Base-by-base conservation (phyloP, 2,329 filamentous ascomycete genomes). In the Alternaria conjuncta region DNA sequence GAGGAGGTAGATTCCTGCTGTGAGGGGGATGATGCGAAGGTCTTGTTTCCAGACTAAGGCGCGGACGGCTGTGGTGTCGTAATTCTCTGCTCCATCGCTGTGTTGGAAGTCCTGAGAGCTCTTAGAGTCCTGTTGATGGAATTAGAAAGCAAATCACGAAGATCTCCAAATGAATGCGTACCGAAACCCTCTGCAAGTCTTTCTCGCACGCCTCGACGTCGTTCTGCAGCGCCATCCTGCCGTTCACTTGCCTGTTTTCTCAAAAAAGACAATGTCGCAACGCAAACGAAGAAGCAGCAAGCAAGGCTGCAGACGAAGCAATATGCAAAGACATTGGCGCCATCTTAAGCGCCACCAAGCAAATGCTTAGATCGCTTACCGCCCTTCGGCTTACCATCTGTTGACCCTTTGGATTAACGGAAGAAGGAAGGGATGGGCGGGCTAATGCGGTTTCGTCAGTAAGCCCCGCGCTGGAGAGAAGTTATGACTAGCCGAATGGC, bases 1-100 rank as follows among this genome's bases (percentile, higher is more conserved):
- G 21, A 92, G 83, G 49, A 92, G 83, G 75, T 90, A 92, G 55
- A 92, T 89, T 56, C 78, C 81, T 7, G 87, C 86, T n/a, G 84
- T 87, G 13, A 91, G 79, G 2, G 90, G 89, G 13, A 91, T 81
- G 60, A 92, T 89, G 58, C 86, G 84, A 18, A 86, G 63, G 74
- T 92, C 90, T 71, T 90, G 63, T 28, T 65, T 63, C 50, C 28
- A 55, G 30, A 60, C 44, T 13, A 60, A 11, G n/a, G 43, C 30
- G 12, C 57, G 50, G 5, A 43, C 23, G 9, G 50, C 51, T 8
- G 44, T 9, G 5, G 10, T 12, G 9, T 41, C 18, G n/a, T 28
- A 12, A n/a, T 60, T 18, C 4, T 23, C 18, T 15, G 41, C 9
- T n/a, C 23, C 9, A 7, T 55, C 12, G 6, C 23, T 28, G 28